These are phyloP conservation scores for Alternaria conjuncta DNA, from an alignment of 2,329 filamentous ascomycete species.

Conservation along the genomic window DNA sequence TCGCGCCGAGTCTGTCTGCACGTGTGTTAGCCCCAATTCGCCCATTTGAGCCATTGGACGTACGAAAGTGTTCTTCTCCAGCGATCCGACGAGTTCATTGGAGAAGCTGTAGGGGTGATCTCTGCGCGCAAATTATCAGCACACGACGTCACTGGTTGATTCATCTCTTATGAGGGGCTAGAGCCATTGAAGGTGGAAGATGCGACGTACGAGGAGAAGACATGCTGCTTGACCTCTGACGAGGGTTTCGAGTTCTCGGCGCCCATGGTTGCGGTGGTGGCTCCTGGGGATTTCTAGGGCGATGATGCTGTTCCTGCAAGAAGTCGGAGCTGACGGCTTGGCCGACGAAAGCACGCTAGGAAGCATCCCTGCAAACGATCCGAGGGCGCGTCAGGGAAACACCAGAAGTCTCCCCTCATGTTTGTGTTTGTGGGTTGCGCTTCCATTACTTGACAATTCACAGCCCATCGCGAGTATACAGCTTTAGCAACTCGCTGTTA, in stretches of 20 bases:
- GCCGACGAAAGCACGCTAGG: conserved; percentile 33
- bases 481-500: not conserved
- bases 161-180: not conserved
- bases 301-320: conserved; percentile 39
- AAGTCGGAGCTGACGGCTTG: conserved; percentile 40
- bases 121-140: conserved; percentile 53
- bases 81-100: conserved; percentile 78
- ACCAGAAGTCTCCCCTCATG: conserved; percentile 16
- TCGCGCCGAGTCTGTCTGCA: conserved; percentile 86
- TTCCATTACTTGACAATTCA: not conserved
- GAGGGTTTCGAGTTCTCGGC: conserved; percentile 67
- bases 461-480: not conserved
- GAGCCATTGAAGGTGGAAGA: conserved; percentile 29
- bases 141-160: conserved; percentile 8
- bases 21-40: not conserved
- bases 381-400: conserved; percentile 20
- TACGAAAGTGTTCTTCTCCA: conserved; percentile 89
- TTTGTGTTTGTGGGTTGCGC: not conserved
- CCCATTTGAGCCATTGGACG: not conserved
- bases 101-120: conserved; percentile 74
- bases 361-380: conserved; percentile 20
- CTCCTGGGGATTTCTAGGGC: conserved; percentile 25
- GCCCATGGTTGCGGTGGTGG: conserved; percentile 59
- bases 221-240: conserved; percentile 61
- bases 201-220: conserved; percentile 65